A percentile compares a stretch with the other conserved stretches of the same genome.
These are phyloP conservation scores for Teunomyces lycoperdinae DNA, from an alignment of 805 yeast genomes.

Conservation along the genomic window DNA sequence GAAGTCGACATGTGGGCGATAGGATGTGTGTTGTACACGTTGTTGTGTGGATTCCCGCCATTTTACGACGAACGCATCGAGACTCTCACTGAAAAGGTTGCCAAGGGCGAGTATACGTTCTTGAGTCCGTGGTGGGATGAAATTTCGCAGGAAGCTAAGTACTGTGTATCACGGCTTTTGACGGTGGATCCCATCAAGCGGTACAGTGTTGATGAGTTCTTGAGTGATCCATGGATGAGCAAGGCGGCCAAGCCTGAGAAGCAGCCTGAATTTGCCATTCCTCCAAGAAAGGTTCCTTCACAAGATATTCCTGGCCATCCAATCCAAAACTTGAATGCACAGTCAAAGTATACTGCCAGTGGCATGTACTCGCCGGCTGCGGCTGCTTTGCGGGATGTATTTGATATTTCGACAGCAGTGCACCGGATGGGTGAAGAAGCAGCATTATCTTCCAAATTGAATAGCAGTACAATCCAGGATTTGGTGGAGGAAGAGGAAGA, in stretches of 20 bases:
- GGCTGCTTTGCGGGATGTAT: slow-evolving; percentile 79
- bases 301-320: slow-evolving; percentile 22
- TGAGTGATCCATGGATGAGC: slow-evolving; percentile 73
- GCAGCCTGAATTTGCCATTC: not conserved
- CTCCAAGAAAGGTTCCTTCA: slow-evolving; percentile 2
- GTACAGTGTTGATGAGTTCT: slow-evolving; percentile 68
- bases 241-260: slow-evolving; percentile 2
- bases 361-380: slow-evolving; percentile 67
- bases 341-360: slow-evolving; percentile 16
- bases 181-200: slow-evolving; percentile 70
- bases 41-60: slow-evolving; percentile 97
- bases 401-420: slow-evolving; percentile 82
- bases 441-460: slow-evolving; percentile 25
- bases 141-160: slow-evolving; percentile 63
- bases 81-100: slow-evolving; percentile 70
- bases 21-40: slow-evolving; percentile 92
- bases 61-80: slow-evolving; percentile 85
- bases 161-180: slow-evolving; percentile 61
- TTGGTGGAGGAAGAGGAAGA: slow-evolving; percentile 40
- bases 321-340: slow-evolving; percentile 20
- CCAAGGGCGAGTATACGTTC: slow-evolving; percentile 74
- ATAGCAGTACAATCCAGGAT: slow-evolving; percentile 19
- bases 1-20: slow-evolving; percentile 99
- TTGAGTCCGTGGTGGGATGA: slow-evolving; percentile 91
- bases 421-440: slow-evolving; percentile 76